Base-by-base conservation (phyloP, 148 eudicot genomes). In the Polygonum maritimum region DNA sequence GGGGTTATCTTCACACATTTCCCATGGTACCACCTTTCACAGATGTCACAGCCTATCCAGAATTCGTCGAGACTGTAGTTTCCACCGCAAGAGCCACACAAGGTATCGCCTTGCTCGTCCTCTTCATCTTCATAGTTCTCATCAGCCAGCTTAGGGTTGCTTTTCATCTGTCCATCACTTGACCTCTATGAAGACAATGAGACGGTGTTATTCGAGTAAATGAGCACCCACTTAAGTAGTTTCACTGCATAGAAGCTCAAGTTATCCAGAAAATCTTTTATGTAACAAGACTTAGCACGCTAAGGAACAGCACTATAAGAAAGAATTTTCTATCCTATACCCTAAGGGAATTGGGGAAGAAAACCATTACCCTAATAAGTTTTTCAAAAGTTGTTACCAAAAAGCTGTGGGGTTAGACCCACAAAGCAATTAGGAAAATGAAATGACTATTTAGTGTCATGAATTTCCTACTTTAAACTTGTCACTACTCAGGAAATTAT, bases 1-100 rank as follows among this genome's bases (percentile, higher is more conserved):
- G 97, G 95, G 19, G 95, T 89, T 70, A 92, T 90, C 84, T 90
- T 90, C 80, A 92, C 93, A 31, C 95, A 92, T 78, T 92, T 92
- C 39, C 97, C 93, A 60, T 90, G 95, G 86, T 75, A 92, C 97
- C 97, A 92, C 84, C 83, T 85, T 80, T 90, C 93, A 55, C 97
- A 92, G 36, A 90, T 84, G 79, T 90, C 95, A 47, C 97, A 92
- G 78, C 91, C 88, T 58, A 90, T 90, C 97, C 97, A 92, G 75
- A 92, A 92, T 86, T 92, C 95, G 40, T 92, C 97, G 0, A 90
- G 90, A 36, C 81, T 90, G 85, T 90, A 92, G 77, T 85, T 88
- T 65, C 95, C 97, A 48, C 95, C 91, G 47, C 95, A 92, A 83
- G 87, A 89, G 9, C 95, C 95, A 78, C 95, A 89, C 2, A 86